Evolutionary conservation across 352 stramenopile genomes (phyloP).

Genomic region (Thraustotheca clavata): DNA sequence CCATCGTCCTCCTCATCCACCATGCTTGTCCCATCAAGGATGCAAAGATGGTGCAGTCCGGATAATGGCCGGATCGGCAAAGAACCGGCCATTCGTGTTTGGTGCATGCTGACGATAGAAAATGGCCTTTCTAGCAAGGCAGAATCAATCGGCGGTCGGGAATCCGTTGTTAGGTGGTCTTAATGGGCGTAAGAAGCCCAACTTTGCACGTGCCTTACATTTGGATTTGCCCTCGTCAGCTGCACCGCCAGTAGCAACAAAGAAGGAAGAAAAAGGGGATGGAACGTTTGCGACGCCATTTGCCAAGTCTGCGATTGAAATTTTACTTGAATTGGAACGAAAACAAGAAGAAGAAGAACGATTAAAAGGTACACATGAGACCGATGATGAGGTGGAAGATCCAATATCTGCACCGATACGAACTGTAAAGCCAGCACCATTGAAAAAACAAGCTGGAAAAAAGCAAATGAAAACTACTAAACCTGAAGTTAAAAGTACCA

Average conservation of each 20-base stretch:
- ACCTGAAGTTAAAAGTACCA: too few relatives aligned
- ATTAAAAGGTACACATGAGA: background rate
- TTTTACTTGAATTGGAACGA: constrained; percentile 9
- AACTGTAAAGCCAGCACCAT: background rate
- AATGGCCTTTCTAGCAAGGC: constrained; percentile 20
- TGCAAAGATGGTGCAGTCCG: too few relatives aligned
- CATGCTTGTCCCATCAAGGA: too few relatives aligned
- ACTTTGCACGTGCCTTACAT: constrained; percentile 9
- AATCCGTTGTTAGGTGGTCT: background rate
- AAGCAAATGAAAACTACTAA: background rate
- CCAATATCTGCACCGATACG: background rate
- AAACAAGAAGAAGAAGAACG: constrained; percentile 18
- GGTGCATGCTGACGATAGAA: background rate
- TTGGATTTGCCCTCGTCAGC: background rate
- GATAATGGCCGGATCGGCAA: too few relatives aligned
- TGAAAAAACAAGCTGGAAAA: background rate
- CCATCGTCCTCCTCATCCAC: too few relatives aligned
- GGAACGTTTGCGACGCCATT: constrained; percentile 13
- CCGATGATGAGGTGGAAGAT: background rate
- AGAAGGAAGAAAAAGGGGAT: background rate
- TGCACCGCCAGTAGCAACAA: background rate
- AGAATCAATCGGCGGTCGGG: background rate
- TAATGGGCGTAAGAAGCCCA: background rate
- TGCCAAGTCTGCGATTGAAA: constrained; percentile 18
- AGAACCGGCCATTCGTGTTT: too few relatives aligned